Percentiles rank a stretch among this genome's conserved stretches.
Evolutionary conservation across 352 stramenopile genomes (phyloP).

Genomic region (Pythium volutum): DNA sequence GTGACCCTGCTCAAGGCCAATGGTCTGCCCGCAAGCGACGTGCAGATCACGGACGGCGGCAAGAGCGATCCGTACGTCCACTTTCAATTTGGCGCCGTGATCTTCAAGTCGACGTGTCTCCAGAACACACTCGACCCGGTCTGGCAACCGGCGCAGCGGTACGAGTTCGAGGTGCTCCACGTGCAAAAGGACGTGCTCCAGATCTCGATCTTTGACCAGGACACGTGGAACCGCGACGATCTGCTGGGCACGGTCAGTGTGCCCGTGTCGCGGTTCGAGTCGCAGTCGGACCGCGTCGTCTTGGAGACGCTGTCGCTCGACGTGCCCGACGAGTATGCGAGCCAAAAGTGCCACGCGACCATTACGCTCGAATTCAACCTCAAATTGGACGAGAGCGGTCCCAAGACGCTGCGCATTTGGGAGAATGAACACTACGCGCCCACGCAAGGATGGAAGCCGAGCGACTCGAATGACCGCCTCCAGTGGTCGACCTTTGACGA

Average conservation of each 20-base stretch:
- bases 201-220: constrained; percentile 64
- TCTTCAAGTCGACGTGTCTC: constrained; percentile 48
- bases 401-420: constrained; percentile 58
- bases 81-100: constrained; percentile 49
- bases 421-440: constrained; percentile 60
- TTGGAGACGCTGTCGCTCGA: constrained; percentile 49
- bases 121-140: constrained; percentile 51
- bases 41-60: constrained; percentile 38
- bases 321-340: constrained; percentile 38
- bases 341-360: constrained; percentile 30
- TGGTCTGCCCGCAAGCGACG: constrained; percentile 67
- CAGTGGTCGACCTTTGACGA: constrained; percentile 63
- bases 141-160: constrained; percentile 70
- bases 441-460: constrained; percentile 42
- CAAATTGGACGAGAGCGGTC: constrained; percentile 47
- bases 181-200: constrained; percentile 39
- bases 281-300: constrained; percentile 45
- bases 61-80: constrained; percentile 75
- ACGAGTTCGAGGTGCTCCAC: constrained; percentile 65
- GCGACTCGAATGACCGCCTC: constrained; percentile 44
- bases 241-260: constrained; percentile 50
- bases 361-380: constrained; percentile 47
- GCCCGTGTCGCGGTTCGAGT: constrained; percentile 45
- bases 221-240: constrained; percentile 65
- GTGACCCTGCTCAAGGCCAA: constrained; percentile 65